Percentiles rank a stretch among this genome's conserved stretches.
phyloP scores from a whole-genome alignment of 371 early-diverging fungal genomes.

The Mucor saturninus region DNA sequence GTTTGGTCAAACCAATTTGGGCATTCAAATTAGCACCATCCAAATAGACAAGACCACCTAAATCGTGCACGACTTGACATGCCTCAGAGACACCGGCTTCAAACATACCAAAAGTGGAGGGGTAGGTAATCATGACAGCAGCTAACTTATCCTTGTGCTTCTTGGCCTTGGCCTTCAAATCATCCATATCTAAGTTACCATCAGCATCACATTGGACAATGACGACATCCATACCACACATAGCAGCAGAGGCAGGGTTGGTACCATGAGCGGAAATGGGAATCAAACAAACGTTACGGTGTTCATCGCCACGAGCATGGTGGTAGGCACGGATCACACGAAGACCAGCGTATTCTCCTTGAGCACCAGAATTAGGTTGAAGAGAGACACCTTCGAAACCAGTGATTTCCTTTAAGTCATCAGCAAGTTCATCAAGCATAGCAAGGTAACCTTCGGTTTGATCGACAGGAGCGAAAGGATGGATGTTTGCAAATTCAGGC shows the following conservation, averaged over 20 bases:
- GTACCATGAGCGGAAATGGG: constrained; percentile 98
- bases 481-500: constrained; percentile 94
- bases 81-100: constrained; percentile 88
- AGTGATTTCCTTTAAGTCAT: constrained; percentile 88
- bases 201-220: constrained; percentile 88
- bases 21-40: constrained; percentile 99
- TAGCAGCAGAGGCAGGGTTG: constrained; percentile 98
- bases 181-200: constrained; percentile 91
- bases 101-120: constrained; percentile 97
- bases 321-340: constrained; percentile 93
- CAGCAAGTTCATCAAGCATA: constrained; percentile 84
- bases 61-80: constrained; percentile 84
- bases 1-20: constrained; percentile 94
- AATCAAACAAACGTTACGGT: constrained; percentile 93
- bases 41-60: constrained; percentile 98
- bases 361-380: constrained; percentile 98
- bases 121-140: constrained; percentile 97
- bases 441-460: constrained; percentile 91
- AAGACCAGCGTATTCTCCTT: constrained; percentile 97
- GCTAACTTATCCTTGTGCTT: constrained; percentile 85
- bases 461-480: constrained; percentile 94
- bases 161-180: constrained; percentile 85
- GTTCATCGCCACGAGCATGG: constrained; percentile 75
- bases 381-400: constrained; percentile 92
- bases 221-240: constrained; percentile 95